Percentiles rank a stretch among this genome's conserved stretches.
phyloP scores from a whole-genome alignment of 176 grass and related monocot genomes.

The Zea luxurians region DNA sequence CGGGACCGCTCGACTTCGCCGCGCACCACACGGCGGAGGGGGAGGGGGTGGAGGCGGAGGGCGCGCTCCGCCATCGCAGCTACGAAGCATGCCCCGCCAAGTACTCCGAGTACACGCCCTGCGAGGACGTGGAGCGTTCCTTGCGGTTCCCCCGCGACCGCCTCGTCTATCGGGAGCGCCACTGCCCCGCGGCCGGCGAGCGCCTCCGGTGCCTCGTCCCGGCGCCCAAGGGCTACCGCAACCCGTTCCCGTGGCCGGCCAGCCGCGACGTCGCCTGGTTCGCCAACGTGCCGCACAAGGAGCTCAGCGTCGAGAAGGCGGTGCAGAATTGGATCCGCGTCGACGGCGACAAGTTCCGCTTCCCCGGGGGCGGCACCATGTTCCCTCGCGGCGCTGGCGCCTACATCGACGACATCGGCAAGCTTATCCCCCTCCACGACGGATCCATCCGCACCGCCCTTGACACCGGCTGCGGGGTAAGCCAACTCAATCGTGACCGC shows the following conservation, averaged over 20 bases:
- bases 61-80: constrained; percentile 11
- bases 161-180: constrained; percentile 86
- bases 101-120: constrained; percentile 92
- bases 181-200: constrained; percentile 70
- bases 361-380: constrained; percentile 95
- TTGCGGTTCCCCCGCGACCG: constrained; percentile 66
- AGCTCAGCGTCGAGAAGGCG: constrained; percentile 91
- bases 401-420: constrained; percentile 84
- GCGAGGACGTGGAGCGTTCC: constrained; percentile 78
- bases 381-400: constrained; percentile 79
- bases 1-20: constrained; percentile 59
- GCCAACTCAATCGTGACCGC: background rate
- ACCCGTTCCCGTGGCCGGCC: constrained; percentile 74
- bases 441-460: constrained; percentile 88
- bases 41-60: constrained; percentile 26
- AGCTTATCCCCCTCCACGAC: constrained; percentile 68
- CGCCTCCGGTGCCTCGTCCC: constrained; percentile 77
- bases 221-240: constrained; percentile 70
- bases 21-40: constrained; percentile 69
- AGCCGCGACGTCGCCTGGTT: constrained; percentile 85
- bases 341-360: constrained; percentile 78
- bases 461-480: constrained; percentile 95
- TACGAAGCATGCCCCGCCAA: constrained; percentile 59
- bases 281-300: constrained; percentile 92
- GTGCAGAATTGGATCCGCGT: constrained; percentile 97